Percentiles rank a stretch among this genome's conserved stretches.
Conservation (phyloP, 2,329 filamentous ascomycete genomes). For the Coniosporium tulheliwenetii region DNA sequence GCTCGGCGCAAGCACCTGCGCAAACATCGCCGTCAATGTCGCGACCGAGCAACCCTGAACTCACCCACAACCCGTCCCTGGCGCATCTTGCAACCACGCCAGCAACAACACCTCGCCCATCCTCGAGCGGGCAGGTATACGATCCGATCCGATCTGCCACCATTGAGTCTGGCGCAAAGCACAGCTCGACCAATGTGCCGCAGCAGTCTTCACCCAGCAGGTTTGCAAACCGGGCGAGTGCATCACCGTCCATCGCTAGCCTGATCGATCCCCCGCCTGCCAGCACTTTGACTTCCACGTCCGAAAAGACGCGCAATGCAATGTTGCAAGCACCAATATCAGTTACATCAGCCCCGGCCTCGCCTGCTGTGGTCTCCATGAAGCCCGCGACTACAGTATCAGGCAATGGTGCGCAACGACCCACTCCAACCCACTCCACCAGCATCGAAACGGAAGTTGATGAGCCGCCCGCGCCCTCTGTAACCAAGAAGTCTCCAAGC, state of each 20-base stretch:
- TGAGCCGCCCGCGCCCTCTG: conserved; percentile 3
- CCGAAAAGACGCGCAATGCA: too few relatives aligned
- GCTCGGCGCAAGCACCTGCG: conserved; percentile 5
- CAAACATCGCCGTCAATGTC: conserved; percentile 7
- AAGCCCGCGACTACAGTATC: too few relatives aligned
- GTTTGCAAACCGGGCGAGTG: conserved; percentile 55
- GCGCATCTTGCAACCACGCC: not conserved
- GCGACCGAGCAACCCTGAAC: conserved; percentile 2
- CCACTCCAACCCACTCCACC: conserved; percentile 6
- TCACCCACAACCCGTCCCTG: not conserved
- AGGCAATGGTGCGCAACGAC: conserved; percentile 11
- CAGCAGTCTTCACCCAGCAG: conserved; percentile 31
- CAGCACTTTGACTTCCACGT: conserved; percentile 8
- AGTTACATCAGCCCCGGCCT: too few relatives aligned
- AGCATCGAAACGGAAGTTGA: conserved; percentile 19
- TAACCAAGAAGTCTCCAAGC: conserved; percentile 15
- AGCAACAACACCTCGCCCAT: conserved; percentile 27
- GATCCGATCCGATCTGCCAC: conserved; percentile 66
- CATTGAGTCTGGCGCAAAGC: conserved; percentile 21
- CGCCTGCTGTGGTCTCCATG: too few relatives aligned
- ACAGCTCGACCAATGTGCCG: conserved; percentile 25
- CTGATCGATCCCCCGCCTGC: conserved; percentile 56
- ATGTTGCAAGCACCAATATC: too few relatives aligned
- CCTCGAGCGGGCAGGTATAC: conserved; percentile 68
- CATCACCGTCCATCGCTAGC: conserved; percentile 82